A percentile compares a stretch with the other conserved stretches of the same genome.
phyloP scores from a whole-genome alignment of 2,329 filamentous ascomycete genomes.

The Diaporthe vaccinii region DNA sequence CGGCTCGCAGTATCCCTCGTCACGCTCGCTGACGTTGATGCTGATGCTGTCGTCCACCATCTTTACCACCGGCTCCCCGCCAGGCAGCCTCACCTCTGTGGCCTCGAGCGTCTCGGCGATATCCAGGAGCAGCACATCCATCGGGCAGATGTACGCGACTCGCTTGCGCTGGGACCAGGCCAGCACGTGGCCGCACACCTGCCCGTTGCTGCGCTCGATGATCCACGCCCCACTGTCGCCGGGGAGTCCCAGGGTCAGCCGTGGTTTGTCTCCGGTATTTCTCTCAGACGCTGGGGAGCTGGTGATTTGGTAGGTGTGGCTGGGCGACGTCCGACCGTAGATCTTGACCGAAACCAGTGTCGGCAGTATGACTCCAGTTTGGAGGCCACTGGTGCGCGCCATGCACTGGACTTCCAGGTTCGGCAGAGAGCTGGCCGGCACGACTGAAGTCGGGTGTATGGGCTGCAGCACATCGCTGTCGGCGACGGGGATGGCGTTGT shows the following conservation, averaged over 20 bases:
- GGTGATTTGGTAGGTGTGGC: constrained; percentile 75
- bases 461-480: constrained; percentile 49
- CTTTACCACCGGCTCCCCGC: constrained; percentile 61
- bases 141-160: constrained; percentile 93
- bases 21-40: constrained; percentile 48
- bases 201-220: constrained; percentile 82
- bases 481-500: constrained; percentile 74
- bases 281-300: constrained; percentile 51
- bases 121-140: constrained; percentile 90
- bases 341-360: constrained; percentile 89
- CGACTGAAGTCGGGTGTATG: constrained; percentile 70
- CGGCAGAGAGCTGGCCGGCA: constrained; percentile 72
- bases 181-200: constrained; percentile 89
- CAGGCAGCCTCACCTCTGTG: constrained; percentile 77
- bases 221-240: constrained; percentile 97
- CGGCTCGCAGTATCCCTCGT: constrained; percentile 76
- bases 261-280: constrained; percentile 31
- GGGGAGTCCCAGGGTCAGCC: constrained; percentile 73
- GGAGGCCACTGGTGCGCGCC: constrained; percentile 87
- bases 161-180: constrained; percentile 86
- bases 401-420: constrained; percentile 88
- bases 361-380: constrained; percentile 81
- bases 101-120: constrained; percentile 85
- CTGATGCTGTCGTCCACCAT: constrained; percentile 55
- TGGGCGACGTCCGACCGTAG: constrained; percentile 84